Base-by-base conservation (phyloP, 208 protist species). In the Trypanosoma vivax region DNA sequence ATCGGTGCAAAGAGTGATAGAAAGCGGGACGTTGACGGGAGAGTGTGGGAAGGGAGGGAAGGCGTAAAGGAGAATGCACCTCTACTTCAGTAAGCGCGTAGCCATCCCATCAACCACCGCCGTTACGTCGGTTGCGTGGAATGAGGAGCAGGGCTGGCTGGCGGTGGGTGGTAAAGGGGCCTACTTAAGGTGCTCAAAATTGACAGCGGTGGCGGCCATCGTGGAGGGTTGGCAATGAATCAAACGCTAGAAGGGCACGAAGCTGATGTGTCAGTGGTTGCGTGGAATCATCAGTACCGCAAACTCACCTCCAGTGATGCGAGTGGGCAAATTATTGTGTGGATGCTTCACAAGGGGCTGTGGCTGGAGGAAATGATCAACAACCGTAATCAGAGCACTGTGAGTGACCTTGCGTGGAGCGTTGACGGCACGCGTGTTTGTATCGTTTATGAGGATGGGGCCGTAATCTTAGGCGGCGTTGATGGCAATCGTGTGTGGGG, bases 301-400 rank as follows among this genome's bases (percentile, higher is more conserved):
- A 98, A 97, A 65, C 90, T 99, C 24, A 98, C 97, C 3, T 95
- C 92, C 39, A 82, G 77, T 21, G 97, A 99, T 55, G 67, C 84
- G 28, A 84, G 72, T 45, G 97, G 97, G 5, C 74, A 94, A 40
- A 98, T 99, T 69, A 94, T 98, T 39, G 96, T 99, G 21, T 98
- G 96, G 96, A 95, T 87, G 59, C 74, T 97, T 56, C 88, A 97
- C 77, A 97, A 98, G 60, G 92, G 94, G 6, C 84, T 93, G 79
- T 99, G 96, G 96, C 91, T 96, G 40, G 97, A 99, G 78, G 96
- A 98, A 70, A 99, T 99, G 97, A 93, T 98, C 25, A 99, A 99
- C 73, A 97, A 98, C 70, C 70, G 97, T 28, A 95, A 97, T 65
- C 90, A 95, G 54, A 88, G 74, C 49, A 79, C 84, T 24, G 97